phyloP scores from a whole-genome alignment of 140 eudicot genomes.

The Oenanthe javanica region DNA sequence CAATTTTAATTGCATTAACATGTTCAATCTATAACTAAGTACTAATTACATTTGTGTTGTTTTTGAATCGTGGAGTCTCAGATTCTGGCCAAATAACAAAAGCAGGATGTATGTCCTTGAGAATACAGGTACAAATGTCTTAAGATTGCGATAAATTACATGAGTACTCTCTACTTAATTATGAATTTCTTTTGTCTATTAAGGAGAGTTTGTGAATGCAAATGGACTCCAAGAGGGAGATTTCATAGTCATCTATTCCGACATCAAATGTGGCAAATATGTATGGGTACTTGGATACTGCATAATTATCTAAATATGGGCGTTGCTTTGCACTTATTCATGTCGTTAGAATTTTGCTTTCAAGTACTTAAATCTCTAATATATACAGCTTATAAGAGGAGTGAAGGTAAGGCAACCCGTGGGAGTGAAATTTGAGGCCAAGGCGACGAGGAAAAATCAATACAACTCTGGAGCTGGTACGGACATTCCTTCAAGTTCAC shows the following conservation, averaged over 20 bases:
- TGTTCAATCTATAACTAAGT: background rate
- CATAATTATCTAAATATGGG: background rate
- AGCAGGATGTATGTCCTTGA: conserved; percentile 98
- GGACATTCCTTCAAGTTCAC: background rate
- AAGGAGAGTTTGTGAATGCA: conserved; percentile 83
- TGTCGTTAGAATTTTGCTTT: background rate
- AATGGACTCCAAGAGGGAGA: conserved; percentile 98
- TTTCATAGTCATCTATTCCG: conserved; percentile 88
- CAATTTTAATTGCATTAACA: background rate
- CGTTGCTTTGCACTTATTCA: background rate
- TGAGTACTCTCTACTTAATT: background rate
- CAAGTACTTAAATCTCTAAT: background rate
- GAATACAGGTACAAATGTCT: conserved; percentile 59
- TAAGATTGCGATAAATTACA: background rate
- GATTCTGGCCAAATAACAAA: conserved; percentile 98
- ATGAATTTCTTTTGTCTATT: background rate
- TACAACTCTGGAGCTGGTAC: background rate
- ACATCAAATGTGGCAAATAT: conserved; percentile 84
- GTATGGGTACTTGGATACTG: conserved; percentile 28
- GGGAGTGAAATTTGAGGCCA: background rate
- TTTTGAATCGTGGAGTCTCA: conserved; percentile 44
- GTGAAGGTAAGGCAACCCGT: background rate
- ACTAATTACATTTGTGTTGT: conserved; percentile 16
- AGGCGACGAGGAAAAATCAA: background rate
- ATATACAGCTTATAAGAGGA: conserved; percentile 82